phyloP scores from a whole-genome alignment of 257 asterid species.

The Lantana camara region DNA sequence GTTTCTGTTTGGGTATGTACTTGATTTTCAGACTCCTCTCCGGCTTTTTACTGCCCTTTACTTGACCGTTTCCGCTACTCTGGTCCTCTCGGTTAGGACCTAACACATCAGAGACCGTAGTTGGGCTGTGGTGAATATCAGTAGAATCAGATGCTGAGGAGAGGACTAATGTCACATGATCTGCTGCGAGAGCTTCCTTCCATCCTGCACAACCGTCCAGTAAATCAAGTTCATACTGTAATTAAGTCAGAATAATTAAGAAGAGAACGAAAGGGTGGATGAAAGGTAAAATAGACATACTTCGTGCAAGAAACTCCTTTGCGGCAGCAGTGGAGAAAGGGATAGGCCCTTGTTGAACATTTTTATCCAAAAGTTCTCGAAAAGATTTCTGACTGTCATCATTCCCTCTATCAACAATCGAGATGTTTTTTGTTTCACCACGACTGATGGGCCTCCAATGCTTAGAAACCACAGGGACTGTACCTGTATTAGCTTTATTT shows the following conservation, averaged over 20 bases:
- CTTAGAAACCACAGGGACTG: slow-evolving; percentile 38
- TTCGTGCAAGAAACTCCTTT: slow-evolving; percentile 66
- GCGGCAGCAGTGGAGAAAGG: slow-evolving; percentile 55
- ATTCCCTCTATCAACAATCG: slow-evolving; percentile 34
- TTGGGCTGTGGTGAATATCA: slow-evolving; percentile 27
- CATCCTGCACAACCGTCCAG: slow-evolving; percentile 61
- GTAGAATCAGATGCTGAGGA: slow-evolving; percentile 45
- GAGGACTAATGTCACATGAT: slow-evolving; percentile 67
- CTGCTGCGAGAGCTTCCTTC: slow-evolving; percentile 75
- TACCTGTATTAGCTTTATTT: slow-evolving; percentile 36
- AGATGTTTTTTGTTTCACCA: slow-evolving; percentile 37
- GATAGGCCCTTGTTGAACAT: slow-evolving; percentile 33
- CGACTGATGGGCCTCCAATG: slow-evolving; percentile 62
- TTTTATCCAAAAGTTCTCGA: slow-evolving; percentile 35
- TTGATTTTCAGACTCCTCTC: slow-evolving; percentile 50
- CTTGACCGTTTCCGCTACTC: slow-evolving; percentile 33
- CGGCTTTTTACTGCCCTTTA: slow-evolving; percentile 40
- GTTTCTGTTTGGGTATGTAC: slow-evolving; percentile 67
- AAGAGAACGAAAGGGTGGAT: not conserved
- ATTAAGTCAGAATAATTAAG: not conserved
- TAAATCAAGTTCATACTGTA: not conserved
- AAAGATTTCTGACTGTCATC: slow-evolving; percentile 42
- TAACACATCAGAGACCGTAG: slow-evolving; percentile 30
- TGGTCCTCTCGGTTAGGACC: slow-evolving; percentile 34
- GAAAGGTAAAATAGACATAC: slow-evolving; percentile 49